Conservation (phyloP, 257 asterid genomes). For the Primulina eburnea region DNA sequence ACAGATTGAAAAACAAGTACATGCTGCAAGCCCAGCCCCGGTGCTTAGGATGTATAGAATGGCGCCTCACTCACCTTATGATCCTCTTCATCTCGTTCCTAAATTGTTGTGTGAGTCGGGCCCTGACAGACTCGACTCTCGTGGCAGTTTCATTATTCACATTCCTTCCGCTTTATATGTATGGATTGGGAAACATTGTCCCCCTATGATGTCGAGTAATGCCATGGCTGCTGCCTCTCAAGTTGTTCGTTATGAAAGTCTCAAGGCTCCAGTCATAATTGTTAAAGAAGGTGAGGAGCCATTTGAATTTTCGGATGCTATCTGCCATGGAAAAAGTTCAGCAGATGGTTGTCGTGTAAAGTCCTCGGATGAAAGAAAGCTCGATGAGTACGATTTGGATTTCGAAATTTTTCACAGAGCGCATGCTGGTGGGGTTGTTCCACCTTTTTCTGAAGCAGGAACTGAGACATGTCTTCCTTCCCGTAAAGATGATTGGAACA, state of each 20-base stretch:
- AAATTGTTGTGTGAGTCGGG: background rate
- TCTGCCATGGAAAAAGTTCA: constrained; percentile 36
- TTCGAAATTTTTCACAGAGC: constrained; percentile 67
- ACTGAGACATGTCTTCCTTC: constrained; percentile 67
- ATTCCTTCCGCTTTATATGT: background rate
- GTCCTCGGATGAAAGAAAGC: constrained; percentile 38
- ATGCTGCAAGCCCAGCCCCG: constrained; percentile 84
- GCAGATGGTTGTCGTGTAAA: constrained; percentile 14
- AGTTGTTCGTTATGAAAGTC: background rate
- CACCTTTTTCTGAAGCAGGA: constrained; percentile 61
- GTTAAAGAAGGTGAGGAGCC: background rate
- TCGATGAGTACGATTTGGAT: constrained; percentile 63
- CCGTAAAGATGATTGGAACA: constrained; percentile 66
- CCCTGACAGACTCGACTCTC: background rate
- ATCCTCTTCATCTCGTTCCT: constrained; percentile 62
- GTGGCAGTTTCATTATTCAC: background rate
- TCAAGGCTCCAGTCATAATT: background rate
- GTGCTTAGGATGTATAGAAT: constrained; percentile 65
- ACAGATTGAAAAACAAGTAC: constrained; percentile 59
- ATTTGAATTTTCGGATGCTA: background rate
- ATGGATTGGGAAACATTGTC: background rate
- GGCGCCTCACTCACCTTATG: constrained; percentile 93
- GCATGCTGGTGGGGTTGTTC: constrained; percentile 75
- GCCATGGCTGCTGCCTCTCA: background rate
- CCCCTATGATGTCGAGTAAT: background rate